A percentile compares a stretch with the other conserved stretches of the same genome.
phyloP scores from a whole-genome alignment of 2,329 filamentous ascomycete species.

The Incumbomyces delicatus region DNA sequence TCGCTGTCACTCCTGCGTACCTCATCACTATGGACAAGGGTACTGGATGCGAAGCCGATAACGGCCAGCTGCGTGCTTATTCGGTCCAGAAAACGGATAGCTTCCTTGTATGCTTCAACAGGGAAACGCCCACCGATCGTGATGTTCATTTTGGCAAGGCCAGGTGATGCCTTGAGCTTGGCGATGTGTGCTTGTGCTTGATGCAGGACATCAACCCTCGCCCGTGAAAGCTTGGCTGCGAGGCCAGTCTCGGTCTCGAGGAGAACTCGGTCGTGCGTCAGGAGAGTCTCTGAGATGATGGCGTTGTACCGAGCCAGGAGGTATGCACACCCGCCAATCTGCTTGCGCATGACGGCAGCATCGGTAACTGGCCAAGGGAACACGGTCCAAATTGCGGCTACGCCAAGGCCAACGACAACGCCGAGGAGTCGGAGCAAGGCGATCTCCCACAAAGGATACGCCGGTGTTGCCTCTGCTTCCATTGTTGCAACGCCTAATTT shows the following conservation, averaged over 20 bases:
- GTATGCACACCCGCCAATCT: conserved; percentile 59
- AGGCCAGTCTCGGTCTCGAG: background rate
- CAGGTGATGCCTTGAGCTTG: background rate
- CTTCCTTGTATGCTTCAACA: too few species aligned
- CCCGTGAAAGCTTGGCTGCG: background rate
- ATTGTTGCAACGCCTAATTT: conserved; percentile 5
- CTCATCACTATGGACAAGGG: too few species aligned
- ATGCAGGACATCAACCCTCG: background rate
- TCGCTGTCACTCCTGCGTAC: too few species aligned
- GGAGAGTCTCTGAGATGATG: background rate
- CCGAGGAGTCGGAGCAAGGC: conserved; percentile 5
- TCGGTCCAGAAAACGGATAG: too few species aligned
- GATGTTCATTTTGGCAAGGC: too few species aligned
- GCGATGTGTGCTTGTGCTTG: background rate
- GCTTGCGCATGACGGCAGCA: conserved; percentile 56
- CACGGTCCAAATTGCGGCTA: conserved; percentile 7
- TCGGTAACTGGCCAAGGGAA: conserved; percentile 54
- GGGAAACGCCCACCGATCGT: too few species aligned
- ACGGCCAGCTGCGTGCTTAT: too few species aligned
- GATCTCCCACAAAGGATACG: conserved; percentile 9
- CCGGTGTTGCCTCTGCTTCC: background rate
- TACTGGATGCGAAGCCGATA: too few species aligned
- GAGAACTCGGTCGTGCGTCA: too few species aligned
- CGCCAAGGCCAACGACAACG: conserved; percentile 5
- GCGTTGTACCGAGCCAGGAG: conserved; percentile 62